Conservation (phyloP, 495 filamentous ascomycete genomes). For the Rhizodiscina lignyota region DNA sequence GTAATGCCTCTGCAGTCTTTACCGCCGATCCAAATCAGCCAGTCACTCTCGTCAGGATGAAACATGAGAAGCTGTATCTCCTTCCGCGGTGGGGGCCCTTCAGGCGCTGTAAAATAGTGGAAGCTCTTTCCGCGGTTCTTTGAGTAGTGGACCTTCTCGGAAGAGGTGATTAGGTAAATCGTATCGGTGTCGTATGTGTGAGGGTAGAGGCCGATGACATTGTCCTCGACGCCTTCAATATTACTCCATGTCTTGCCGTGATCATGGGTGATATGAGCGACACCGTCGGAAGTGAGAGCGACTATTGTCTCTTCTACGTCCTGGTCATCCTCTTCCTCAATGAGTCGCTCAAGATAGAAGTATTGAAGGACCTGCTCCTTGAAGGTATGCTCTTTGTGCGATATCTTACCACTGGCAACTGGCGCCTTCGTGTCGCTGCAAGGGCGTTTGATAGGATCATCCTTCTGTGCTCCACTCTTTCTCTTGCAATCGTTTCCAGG, state of each 20-base stretch:
- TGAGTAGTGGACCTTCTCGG: conserved; percentile 57
- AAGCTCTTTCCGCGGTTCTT: conserved; percentile 54
- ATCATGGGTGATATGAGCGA: conserved; percentile 50
- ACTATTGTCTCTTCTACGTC: conserved; percentile 70
- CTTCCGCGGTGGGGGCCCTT: conserved; percentile 26
- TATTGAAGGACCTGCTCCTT: conserved; percentile 49
- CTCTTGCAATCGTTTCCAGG: conserved; percentile 72
- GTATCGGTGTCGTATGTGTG: conserved; percentile 65
- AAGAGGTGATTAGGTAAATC: conserved; percentile 66
- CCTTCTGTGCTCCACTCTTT: conserved; percentile 33
- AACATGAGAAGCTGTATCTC: conserved; percentile 44
- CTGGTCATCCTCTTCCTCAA: conserved; percentile 34
- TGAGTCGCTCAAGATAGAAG: conserved; percentile 64
- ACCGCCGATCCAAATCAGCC: conserved; percentile 78
- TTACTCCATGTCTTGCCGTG: conserved; percentile 75
- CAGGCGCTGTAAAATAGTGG: conserved; percentile 45
- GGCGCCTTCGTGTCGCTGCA: conserved; percentile 31
- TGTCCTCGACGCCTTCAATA: conserved; percentile 40
- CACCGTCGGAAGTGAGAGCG: conserved; percentile 46
- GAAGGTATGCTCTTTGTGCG: conserved; percentile 31
- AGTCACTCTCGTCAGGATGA: conserved; percentile 65
- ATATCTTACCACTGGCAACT: conserved; percentile 44
- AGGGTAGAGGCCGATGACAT: conserved; percentile 46
- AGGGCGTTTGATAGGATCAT: conserved; percentile 38
- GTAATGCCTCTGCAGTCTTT: conserved; percentile 30